phyloP scores from a whole-genome alignment of 805 yeast species.

The Starmerella lactis-condensi region DNA sequence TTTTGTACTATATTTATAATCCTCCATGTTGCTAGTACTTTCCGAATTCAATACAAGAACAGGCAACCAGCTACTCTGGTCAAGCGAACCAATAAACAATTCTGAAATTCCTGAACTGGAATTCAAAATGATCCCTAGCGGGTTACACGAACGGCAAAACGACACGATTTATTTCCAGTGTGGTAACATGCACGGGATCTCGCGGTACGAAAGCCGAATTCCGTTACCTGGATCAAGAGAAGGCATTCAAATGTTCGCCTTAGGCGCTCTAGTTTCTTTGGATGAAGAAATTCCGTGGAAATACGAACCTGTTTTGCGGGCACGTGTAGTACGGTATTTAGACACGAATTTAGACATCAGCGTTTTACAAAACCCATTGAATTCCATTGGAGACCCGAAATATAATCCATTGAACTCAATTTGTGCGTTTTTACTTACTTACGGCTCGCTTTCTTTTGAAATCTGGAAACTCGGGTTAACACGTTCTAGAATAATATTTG shows the following conservation, averaged over 20 bases:
- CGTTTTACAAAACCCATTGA: conserved; percentile 2
- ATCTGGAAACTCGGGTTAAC: conserved; percentile 46
- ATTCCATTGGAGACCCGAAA: conserved; percentile 8
- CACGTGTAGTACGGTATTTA: conserved; percentile 11
- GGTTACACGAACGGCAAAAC: conserved; percentile 34
- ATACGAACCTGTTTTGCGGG: conserved; percentile 12
- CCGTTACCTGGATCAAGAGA: conserved; percentile 7
- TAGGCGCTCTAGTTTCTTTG: conserved; percentile 15
- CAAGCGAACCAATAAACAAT: conserved; percentile 15
- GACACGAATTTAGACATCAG: conserved; percentile 3
- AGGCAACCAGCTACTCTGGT: conserved; percentile 35
- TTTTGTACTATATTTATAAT: too few relatives aligned
- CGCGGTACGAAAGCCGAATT: conserved; percentile 11
- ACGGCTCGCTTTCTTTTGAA: conserved; percentile 50
- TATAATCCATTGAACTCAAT: conserved; percentile 25
- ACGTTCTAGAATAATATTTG: conserved; percentile 36
- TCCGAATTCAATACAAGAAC: conserved; percentile 35
- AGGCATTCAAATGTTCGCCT: conserved; percentile 10
- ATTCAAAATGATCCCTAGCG: conserved; percentile 50
- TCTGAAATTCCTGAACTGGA: conserved; percentile 31
- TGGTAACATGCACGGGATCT: conserved; percentile 14
- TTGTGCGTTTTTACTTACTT: conserved; percentile 27
- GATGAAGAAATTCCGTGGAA: conserved; percentile 11
- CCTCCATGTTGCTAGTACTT: conserved; percentile 28
- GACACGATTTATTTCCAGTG: conserved; percentile 38